These are phyloP conservation scores for Aspergillus bertholletiae DNA, from an alignment of 495 filamentous ascomycete genomes.

Conservation along the genomic window DNA sequence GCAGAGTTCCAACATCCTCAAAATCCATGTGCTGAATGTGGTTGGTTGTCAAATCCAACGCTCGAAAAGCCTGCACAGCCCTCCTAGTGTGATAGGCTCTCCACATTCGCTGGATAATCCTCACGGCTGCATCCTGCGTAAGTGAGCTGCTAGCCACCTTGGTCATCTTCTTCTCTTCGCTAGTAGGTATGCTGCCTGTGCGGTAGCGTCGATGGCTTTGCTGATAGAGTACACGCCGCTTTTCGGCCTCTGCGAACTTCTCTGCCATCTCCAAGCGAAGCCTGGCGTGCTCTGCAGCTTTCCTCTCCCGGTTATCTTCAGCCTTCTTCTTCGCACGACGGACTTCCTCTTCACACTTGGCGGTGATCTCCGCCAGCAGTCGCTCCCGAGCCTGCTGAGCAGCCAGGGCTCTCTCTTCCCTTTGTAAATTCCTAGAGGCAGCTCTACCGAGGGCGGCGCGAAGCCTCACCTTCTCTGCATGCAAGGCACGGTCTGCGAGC, in stretches of 20 bases:
- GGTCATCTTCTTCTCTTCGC: slow-evolving; percentile 52
- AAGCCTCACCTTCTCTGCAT: slow-evolving; percentile 95
- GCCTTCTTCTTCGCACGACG: slow-evolving; percentile 89
- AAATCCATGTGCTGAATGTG: slow-evolving; percentile 72
- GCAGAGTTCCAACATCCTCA: slow-evolving; percentile 71
- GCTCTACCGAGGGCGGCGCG: slow-evolving; percentile 84
- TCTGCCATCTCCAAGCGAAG: slow-evolving; percentile 79
- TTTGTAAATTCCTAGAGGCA: slow-evolving; percentile 56
- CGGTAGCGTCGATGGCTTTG: slow-evolving; percentile 57
- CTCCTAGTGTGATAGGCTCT: slow-evolving; percentile 55
- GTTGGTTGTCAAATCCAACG: slow-evolving; percentile 70
- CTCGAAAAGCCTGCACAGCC: slow-evolving; percentile 61
- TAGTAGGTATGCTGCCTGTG: slow-evolving; percentile 58
- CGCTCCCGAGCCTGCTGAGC: slow-evolving; percentile 88
- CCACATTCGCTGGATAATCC: slow-evolving; percentile 77
- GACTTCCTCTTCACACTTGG: slow-evolving; percentile 92
- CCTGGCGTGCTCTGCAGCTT: slow-evolving; percentile 78
- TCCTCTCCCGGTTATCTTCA: slow-evolving; percentile 85
- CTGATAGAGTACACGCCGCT: slow-evolving; percentile 56
- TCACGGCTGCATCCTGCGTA: slow-evolving; percentile 63
- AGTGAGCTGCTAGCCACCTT: slow-evolving; percentile 40
- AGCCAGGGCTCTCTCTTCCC: slow-evolving; percentile 83
- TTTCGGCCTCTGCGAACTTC: slow-evolving; percentile 83
- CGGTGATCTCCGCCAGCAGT: slow-evolving; percentile 88
- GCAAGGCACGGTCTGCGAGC: slow-evolving; percentile 86